Conservation (phyloP, 306 rosid genomes). For the Gastrolobium villosum region DNA sequence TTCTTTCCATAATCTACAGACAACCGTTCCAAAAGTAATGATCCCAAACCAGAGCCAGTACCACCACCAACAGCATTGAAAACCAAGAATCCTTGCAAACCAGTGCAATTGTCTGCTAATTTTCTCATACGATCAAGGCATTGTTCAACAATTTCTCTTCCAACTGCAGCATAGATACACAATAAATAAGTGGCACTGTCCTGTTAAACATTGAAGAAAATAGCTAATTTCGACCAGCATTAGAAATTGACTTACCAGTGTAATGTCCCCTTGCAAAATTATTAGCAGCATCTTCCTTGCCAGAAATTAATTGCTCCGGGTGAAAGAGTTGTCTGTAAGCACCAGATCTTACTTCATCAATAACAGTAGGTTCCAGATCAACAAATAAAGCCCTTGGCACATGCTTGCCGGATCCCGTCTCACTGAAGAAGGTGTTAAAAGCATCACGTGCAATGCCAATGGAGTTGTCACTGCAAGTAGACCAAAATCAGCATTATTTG, state of each 20-base stretch:
- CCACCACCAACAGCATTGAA: slow-evolving; percentile 90
- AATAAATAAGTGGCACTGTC: slow-evolving; percentile 43
- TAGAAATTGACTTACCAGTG: slow-evolving; percentile 59
- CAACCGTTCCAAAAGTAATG: slow-evolving; percentile 76
- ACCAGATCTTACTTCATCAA: slow-evolving; percentile 76
- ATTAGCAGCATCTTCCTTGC: slow-evolving; percentile 88
- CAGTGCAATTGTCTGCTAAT: slow-evolving; percentile 81
- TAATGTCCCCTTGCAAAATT: slow-evolving; percentile 85
- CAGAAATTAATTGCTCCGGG: slow-evolving; percentile 83
- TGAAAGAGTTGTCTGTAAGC: slow-evolving; percentile 78
- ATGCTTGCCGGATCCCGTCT: slow-evolving; percentile 74
- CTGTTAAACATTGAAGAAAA: slow-evolving; percentile 25
- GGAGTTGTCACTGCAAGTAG: slow-evolving; percentile 70
- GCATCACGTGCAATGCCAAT: slow-evolving; percentile 66
- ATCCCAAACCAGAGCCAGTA: slow-evolving; percentile 86
- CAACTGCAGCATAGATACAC: slow-evolving; percentile 63
- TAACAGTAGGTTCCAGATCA: slow-evolving; percentile 81
- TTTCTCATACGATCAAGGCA: slow-evolving; percentile 81
- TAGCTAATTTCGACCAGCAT: slow-evolving; percentile 16
- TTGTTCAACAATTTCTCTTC: slow-evolving; percentile 77
- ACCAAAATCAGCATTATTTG: slow-evolving; percentile 41
- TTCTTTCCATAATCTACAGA: slow-evolving; percentile 83
- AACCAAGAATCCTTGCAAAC: slow-evolving; percentile 83
- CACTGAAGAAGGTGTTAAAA: slow-evolving; percentile 83
- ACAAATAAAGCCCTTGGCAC: slow-evolving; percentile 82